A percentile compares a stretch with the other conserved stretches of the same genome.
phyloP scores from a whole-genome alignment of 2,329 filamentous ascomycete species.

The Thermoascus crustaceus region DNA sequence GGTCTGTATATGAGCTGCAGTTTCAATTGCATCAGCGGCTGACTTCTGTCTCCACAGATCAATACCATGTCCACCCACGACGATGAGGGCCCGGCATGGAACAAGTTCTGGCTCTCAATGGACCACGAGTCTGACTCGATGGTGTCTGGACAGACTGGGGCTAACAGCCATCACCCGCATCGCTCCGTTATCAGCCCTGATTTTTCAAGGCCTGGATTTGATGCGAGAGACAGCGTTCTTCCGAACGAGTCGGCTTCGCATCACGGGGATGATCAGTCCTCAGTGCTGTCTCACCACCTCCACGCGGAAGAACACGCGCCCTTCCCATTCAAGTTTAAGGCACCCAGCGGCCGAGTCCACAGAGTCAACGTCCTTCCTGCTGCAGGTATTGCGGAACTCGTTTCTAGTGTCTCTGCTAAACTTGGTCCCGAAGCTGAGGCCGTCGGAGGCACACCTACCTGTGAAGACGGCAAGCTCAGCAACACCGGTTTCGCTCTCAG shows the following conservation, averaged over 20 bases:
- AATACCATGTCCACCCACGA: slow-evolving; percentile 88
- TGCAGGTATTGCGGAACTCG: slow-evolving; percentile 71
- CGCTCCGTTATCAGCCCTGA: slow-evolving; percentile 80
- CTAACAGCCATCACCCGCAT: slow-evolving; percentile 66
- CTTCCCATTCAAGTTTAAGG: slow-evolving; percentile 99
- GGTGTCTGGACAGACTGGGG: slow-evolving; percentile 90
- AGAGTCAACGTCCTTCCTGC: slow-evolving; percentile 76
- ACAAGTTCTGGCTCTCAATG: slow-evolving; percentile 98
- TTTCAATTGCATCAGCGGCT: neutral
- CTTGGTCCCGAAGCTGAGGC: slow-evolving; percentile 73
- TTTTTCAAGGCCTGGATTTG: slow-evolving; percentile 51
- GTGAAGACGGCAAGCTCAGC: slow-evolving; percentile 71
- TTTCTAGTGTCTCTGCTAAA: slow-evolving; percentile 70
- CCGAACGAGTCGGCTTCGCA: slow-evolving; percentile 95
- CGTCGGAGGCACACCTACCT: slow-evolving; percentile 70
- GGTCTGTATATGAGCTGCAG: slow-evolving; percentile 38
- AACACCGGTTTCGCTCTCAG: slow-evolving; percentile 80
- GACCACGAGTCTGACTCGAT: slow-evolving; percentile 93
- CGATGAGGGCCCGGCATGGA: slow-evolving; percentile 94
- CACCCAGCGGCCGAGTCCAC: slow-evolving; percentile 88
- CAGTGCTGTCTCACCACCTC: slow-evolving; percentile 51
- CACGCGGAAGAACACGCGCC: slow-evolving; percentile 57
- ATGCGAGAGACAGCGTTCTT: slow-evolving; percentile 74
- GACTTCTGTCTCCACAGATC: slow-evolving; percentile 39
- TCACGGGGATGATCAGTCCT: slow-evolving; percentile 69